Evolutionary conservation across 2,329 filamentous ascomycete genomes (phyloP), one percentile per base, ranked within the genome.

Genomic region (Ophiostoma sp.): DNA sequence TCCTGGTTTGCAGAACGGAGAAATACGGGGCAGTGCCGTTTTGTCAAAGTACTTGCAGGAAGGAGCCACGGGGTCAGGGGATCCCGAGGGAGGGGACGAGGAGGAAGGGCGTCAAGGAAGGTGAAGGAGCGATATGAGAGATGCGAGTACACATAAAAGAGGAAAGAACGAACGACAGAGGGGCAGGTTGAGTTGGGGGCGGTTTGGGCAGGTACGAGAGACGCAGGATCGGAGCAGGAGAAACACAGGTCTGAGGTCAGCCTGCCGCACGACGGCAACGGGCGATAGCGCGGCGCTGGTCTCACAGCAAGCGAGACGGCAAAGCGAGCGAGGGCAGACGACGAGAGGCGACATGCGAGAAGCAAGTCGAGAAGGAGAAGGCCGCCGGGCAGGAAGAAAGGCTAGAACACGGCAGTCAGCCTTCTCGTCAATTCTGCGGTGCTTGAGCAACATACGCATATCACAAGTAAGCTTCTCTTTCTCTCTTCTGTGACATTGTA

Each of bases 181-280:
- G 36, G 36, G 36, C n/a, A 66, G 5, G n/a, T n/a, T 25, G 11
- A 52, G 5, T 52, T 11, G 50, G 25, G n/a, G 50, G n/a, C 50
- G 5, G 11, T 9, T 22, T 55, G 50, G 22, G 45, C 12, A 68
- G 39, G 39, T 22, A 22, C 31, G 19, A 63, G 39, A 22, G 22
- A 33, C 25, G 64, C 25, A 36, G 64, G 42, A 50, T 36, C 64
- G 42, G 66, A 55, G 48, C 17, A 55, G 45, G 66, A 69, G 45
- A 69, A 36, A 69, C 66, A 55, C 42, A 69, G 66, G 66, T 69
- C 66, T 69, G 66, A 69, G 66, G 31, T 69, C 66, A 55, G 66
- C 66, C 48, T 59, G 33, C 50, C 33, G 50, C 68, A 59, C 50
- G 50, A 70, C 33, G n/a, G n/a, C 66, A 57, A 57, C 33, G 48